Percentiles rank a stretch among this genome's conserved stretches.
Conservation (phyloP, 352 stramenopile genomes). For the Phytophthora aleatoria region DNA sequence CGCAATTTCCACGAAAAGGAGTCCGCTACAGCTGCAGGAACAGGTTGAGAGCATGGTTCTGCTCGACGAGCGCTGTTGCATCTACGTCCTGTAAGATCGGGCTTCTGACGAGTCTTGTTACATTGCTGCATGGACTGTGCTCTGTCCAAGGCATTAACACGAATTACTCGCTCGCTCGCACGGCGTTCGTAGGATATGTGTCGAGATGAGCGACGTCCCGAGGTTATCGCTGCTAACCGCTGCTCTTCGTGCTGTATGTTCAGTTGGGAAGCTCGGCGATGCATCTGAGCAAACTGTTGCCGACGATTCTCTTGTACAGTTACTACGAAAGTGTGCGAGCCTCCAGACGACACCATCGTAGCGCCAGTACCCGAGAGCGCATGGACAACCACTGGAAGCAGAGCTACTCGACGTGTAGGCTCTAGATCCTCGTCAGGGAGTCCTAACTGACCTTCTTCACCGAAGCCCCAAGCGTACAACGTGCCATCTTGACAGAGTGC, state of each 20-base stretch:
- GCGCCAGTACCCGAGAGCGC: conserved; percentile 60
- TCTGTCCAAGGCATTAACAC: background rate
- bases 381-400: conserved; percentile 53
- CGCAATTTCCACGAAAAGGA: conserved; percentile 54
- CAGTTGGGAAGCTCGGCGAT: conserved; percentile 38
- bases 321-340: conserved; percentile 68
- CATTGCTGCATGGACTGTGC: background rate
- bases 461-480: conserved; percentile 72
- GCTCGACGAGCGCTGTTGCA: conserved; percentile 31
- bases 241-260: conserved; percentile 39
- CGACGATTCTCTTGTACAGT: conserved; percentile 63
- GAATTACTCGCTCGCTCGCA: background rate
- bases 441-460: conserved; percentile 72
- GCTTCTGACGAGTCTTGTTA: conserved; percentile 1
- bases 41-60: conserved; percentile 6
- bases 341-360: conserved; percentile 58
- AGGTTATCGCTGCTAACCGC: conserved; percentile 14
- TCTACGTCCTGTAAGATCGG: conserved; percentile 3
- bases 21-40: conserved; percentile 13
- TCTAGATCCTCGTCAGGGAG: conserved; percentile 52
- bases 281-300: conserved; percentile 47
- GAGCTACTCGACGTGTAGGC: conserved; percentile 38
- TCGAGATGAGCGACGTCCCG: conserved; percentile 8
- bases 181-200: conserved; percentile 9
- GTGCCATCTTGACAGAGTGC: conserved; percentile 57